phyloP scores from a whole-genome alignment of 2,329 filamentous ascomycete genomes.

The Cytospora schulzeri region DNA sequence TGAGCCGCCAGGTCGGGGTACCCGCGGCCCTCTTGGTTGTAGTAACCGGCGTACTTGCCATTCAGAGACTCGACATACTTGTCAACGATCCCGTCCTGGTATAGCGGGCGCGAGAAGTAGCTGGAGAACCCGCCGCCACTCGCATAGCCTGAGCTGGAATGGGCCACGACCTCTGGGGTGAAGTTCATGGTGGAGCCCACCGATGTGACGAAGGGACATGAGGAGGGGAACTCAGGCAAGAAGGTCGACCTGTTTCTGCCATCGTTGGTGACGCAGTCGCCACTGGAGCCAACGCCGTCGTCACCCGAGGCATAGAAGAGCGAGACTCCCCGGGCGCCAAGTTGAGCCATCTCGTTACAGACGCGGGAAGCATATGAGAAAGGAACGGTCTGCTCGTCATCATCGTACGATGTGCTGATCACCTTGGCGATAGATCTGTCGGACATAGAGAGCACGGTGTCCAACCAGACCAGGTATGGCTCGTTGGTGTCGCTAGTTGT shows the following conservation, averaged over 20 bases:
- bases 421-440: conserved; percentile 59
- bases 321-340: conserved; percentile 67
- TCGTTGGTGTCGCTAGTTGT: conserved; percentile 36
- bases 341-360: conserved; percentile 62
- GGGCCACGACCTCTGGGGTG: conserved; percentile 42
- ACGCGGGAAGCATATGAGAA: conserved; percentile 54
- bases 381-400: conserved; percentile 66
- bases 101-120: conserved; percentile 48
- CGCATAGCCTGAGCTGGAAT: conserved; percentile 30
- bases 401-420: conserved; percentile 67
- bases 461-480: conserved; percentile 48
- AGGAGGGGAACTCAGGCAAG: conserved; percentile 42
- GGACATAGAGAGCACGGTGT: conserved; percentile 56
- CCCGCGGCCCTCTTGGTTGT: conserved; percentile 49
- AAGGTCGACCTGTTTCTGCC: conserved; percentile 42
- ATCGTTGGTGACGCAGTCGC: conserved; percentile 32
- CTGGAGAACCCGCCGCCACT: conserved; percentile 58
- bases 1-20: conserved; percentile 57
- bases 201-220: conserved; percentile 63
- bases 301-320: conserved; percentile 69
- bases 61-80: conserved; percentile 45
- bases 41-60: conserved; percentile 46
- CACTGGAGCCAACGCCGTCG: conserved; percentile 41
- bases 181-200: conserved; percentile 48
- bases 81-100: conserved; percentile 46